Evolutionary conservation across 2,329 filamentous ascomycete genomes (phyloP).

Genomic region (Colletotrichum musicola): DNA sequence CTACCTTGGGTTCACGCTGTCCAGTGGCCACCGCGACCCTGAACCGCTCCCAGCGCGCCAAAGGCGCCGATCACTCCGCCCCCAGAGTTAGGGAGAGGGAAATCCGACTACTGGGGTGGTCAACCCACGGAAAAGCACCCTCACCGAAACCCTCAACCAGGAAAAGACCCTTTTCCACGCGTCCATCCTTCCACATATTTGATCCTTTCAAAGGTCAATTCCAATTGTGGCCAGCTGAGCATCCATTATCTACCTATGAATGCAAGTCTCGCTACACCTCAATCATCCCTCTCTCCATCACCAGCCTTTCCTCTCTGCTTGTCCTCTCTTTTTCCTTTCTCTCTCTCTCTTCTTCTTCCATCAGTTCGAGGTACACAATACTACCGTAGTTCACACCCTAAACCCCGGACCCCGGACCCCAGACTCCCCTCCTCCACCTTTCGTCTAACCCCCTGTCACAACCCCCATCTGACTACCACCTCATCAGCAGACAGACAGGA

Average conservation of each 20-base stretch:
- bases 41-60: conserved; percentile 3
- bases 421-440: conserved; percentile 3
- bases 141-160: not conserved
- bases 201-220: no score
- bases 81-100: not conserved
- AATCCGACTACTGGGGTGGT: not conserved
- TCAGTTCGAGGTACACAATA: not conserved
- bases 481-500: conserved; percentile 3
- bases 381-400: not conserved
- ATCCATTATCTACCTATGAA: not conserved
- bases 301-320: no score
- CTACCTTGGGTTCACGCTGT: no score
- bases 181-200: not conserved
- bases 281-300: not conserved
- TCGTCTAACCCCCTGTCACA: conserved; percentile 1
- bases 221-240: not conserved
- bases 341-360: not conserved
- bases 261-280: not conserved
- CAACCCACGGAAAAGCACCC: conserved; percentile 15
- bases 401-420: conserved; percentile 21
- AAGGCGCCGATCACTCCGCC: conserved; percentile 3
- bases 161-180: conserved; percentile 11
- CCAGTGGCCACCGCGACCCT: not conserved
- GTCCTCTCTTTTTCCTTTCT: no score
- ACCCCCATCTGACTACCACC: conserved; percentile 20